Conservation (phyloP, 768 basidiomycete genomes). For the Leccinellum rugosiceps region DNA sequence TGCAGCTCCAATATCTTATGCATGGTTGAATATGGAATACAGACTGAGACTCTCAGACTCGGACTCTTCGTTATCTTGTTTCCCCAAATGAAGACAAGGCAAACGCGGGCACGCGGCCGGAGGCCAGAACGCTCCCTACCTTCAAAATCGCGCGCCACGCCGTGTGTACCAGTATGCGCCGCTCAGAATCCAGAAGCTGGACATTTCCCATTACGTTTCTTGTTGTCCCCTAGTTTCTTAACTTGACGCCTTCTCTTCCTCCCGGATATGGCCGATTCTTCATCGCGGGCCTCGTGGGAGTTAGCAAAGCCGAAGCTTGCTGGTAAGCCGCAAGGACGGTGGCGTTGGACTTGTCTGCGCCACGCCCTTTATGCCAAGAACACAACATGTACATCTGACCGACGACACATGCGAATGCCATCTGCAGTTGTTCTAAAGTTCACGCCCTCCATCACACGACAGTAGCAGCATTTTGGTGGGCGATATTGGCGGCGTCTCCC, state of each 20-base stretch:
- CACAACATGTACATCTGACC: neutral
- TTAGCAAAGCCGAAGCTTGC: neutral
- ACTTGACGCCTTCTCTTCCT: neutral
- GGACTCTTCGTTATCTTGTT: neutral
- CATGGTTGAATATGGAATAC: neutral
- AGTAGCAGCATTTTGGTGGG: neutral
- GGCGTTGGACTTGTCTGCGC: neutral
- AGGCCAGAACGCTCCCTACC: neutral
- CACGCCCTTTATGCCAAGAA: neutral
- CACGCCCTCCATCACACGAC: neutral
- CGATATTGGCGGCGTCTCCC: neutral
- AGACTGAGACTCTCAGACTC: neutral
- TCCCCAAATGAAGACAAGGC: neutral
- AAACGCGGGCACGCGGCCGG: neutral
- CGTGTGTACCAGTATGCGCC: neutral
- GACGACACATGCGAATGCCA: neutral
- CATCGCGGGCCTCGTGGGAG: neutral
- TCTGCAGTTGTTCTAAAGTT: neutral
- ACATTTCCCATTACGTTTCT: neutral
- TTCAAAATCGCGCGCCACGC: neutral
- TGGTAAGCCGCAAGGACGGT: neutral
- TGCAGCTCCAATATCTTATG: neutral
- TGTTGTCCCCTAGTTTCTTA: conserved; percentile 1
- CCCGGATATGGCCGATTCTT: neutral
- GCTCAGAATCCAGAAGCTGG: neutral